Evolutionary conservation across 441 rosid genomes (phyloP).

Genomic region (Mallotus japonicus): DNA sequence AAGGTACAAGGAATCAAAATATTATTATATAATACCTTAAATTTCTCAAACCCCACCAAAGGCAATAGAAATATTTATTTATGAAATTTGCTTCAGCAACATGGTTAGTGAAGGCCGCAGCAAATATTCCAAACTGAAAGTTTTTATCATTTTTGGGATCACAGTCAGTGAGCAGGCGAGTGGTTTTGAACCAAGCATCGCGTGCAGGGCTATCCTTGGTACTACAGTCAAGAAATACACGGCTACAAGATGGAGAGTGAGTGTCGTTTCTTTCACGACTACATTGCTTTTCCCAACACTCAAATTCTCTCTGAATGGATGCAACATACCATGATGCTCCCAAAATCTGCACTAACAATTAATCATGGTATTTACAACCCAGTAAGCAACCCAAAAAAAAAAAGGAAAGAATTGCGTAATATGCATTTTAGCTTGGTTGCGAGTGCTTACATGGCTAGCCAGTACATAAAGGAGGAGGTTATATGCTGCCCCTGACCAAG

Average conservation of each 20-base stretch:
- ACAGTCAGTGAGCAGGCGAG: constrained; percentile 47
- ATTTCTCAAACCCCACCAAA: constrained; percentile 94
- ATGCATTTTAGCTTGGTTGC: not conserved
- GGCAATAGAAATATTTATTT: constrained; percentile 74
- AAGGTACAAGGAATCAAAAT: not conserved
- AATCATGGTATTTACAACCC: not conserved
- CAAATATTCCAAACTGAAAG: constrained; percentile 80
- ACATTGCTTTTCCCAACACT: constrained; percentile 61
- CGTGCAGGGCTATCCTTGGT: constrained; percentile 48
- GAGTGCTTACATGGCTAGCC: constrained; percentile 68
- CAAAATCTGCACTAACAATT: constrained; percentile 44
- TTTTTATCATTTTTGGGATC: constrained; percentile 47
- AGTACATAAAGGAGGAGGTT: constrained; percentile 85
- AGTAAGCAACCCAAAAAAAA: not conserved
- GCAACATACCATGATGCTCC: constrained; percentile 88
- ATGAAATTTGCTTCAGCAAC: constrained; percentile 54
- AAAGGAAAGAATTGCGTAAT: too few relatives aligned
- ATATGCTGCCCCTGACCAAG: constrained; percentile 93
- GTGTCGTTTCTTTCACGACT: constrained; percentile 39
- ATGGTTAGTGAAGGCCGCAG: constrained; percentile 58
- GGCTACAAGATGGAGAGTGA: constrained; percentile 33
- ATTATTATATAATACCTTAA: constrained; percentile 42
- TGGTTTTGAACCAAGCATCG: constrained; percentile 61
- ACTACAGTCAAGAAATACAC: constrained; percentile 56
- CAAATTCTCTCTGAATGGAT: constrained; percentile 61